phyloP scores from a whole-genome alignment of 164 flowering plant species.

The Berberis vulgaris region DNA sequence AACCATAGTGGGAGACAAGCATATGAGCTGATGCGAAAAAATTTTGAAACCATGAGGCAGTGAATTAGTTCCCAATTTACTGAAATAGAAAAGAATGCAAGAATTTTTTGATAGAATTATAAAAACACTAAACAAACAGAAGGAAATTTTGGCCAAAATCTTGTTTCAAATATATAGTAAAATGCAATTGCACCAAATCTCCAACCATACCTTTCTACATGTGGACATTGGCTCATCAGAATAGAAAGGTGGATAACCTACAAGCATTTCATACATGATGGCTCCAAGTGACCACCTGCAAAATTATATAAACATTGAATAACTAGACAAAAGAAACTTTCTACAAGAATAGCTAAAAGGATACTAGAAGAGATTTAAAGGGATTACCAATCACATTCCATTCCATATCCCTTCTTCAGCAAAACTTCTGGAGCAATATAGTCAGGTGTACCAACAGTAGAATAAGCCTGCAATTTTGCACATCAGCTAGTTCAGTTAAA shows the following conservation, averaged over 20 bases:
- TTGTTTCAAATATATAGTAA: too few relatives aligned
- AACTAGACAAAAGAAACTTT: not conserved
- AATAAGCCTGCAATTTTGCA: conserved; percentile 59
- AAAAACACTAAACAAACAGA: too few relatives aligned
- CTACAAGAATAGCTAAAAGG: not conserved
- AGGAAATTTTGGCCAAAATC: too few relatives aligned
- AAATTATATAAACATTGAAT: too few relatives aligned
- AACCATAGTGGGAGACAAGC: too few relatives aligned
- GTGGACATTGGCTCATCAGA: conserved; percentile 98
- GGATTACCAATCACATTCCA: conserved; percentile 96
- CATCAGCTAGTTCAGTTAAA: not conserved
- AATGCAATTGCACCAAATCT: not conserved
- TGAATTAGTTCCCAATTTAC: too few relatives aligned
- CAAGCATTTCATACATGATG: conserved; percentile 97
- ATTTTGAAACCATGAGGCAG: too few relatives aligned
- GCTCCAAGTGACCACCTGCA: conserved; percentile 99
- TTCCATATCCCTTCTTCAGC: conserved; percentile 95
- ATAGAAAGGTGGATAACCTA: conserved; percentile 95
- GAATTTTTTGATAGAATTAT: too few relatives aligned
- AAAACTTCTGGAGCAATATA: conserved; percentile 97
- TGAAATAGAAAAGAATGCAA: too few relatives aligned
- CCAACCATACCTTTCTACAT: conserved; percentile 66
- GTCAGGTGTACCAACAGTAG: conserved; percentile 99
- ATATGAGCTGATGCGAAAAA: too few relatives aligned
- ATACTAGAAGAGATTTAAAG: not conserved